phyloP scores from a whole-genome alignment of 2,329 filamentous ascomycete genomes.

The Colletotrichum somersetense region DNA sequence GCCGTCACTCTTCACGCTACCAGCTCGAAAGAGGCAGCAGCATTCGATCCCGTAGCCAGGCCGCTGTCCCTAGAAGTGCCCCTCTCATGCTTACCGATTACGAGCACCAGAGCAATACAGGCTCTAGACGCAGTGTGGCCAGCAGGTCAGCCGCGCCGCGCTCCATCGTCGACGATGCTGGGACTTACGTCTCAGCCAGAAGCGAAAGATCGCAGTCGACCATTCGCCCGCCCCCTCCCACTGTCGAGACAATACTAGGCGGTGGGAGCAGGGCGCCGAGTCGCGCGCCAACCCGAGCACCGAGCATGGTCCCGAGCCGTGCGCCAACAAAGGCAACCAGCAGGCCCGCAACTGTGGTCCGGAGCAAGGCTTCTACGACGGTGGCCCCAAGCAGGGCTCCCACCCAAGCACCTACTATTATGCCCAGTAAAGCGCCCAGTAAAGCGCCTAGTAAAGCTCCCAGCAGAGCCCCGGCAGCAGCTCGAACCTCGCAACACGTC shows the following conservation, averaged over 20 bases:
- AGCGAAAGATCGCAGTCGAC: slow-evolving; percentile 55
- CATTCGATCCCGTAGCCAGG: slow-evolving; percentile 58
- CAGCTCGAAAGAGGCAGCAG: slow-evolving; percentile 48
- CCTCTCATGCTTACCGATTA: slow-evolving; percentile 57
- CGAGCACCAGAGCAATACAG: slow-evolving; percentile 57
- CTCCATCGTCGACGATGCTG: slow-evolving; percentile 49
- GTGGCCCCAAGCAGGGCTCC: slow-evolving; percentile 33
- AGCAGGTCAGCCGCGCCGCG: slow-evolving; percentile 31
- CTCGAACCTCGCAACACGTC: slow-evolving; percentile 24
- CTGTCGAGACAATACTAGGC: slow-evolving; percentile 47
- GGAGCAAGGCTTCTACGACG: slow-evolving; percentile 24
- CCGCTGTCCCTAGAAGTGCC: slow-evolving; percentile 48
- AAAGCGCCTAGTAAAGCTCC: slow-evolving; percentile 7
- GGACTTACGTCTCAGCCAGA: slow-evolving; percentile 60
- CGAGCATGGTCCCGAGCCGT: slow-evolving; percentile 26
- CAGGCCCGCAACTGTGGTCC: slow-evolving; percentile 26
- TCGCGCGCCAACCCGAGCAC: slow-evolving; percentile 46
- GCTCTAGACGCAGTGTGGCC: slow-evolving; percentile 53
- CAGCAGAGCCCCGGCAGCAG: slow-evolving; percentile 19
- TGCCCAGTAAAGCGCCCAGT: slow-evolving; percentile 24
- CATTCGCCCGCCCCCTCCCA: slow-evolving; percentile 48
- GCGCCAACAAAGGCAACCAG: slow-evolving; percentile 37
- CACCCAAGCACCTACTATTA: slow-evolving; percentile 19
- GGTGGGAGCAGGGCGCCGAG: slow-evolving; percentile 50
- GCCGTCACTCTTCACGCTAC: slow-evolving; percentile 56